Conservation (phyloP, 768 basidiomycete genomes). For the Mycena amicta region DNA sequence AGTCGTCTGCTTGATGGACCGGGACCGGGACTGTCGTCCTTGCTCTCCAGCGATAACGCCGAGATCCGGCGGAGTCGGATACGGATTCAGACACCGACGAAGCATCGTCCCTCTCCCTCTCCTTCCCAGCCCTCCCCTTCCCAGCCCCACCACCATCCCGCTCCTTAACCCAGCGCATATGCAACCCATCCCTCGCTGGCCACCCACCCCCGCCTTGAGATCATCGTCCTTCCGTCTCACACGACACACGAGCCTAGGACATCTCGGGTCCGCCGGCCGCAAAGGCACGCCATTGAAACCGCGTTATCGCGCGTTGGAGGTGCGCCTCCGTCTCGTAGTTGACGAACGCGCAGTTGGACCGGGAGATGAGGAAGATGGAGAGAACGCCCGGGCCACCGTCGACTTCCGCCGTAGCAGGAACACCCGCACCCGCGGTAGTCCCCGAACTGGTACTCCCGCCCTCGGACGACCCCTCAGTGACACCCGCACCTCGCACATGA, state of each 20-base stretch:
- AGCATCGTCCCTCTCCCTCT: no score
- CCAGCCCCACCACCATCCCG: no score
- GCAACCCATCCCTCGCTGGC: conserved; percentile 87
- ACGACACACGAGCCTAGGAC: conserved; percentile 81
- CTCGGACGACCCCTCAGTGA: no score
- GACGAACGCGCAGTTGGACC: conserved; percentile 92
- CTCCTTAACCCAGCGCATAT: conserved; percentile 74
- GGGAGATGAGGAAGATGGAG: no score
- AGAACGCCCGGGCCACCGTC: conserved; percentile 32
- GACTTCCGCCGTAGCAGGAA: no score
- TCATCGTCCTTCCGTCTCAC: conserved; percentile 75
- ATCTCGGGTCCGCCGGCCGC: conserved; percentile 70
- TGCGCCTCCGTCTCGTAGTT: conserved; percentile 74
- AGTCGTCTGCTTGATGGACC: neutral
- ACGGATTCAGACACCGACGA: no score
- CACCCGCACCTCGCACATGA: no score
- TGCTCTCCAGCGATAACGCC: conserved; percentile 28
- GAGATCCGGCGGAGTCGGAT: no score
- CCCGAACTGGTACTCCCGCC: no score
- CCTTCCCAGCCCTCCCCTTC: no score
- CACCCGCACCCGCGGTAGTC: no score
- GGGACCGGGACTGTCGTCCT: no score
- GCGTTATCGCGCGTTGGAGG: conserved; percentile 65
- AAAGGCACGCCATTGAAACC: conserved; percentile 74
- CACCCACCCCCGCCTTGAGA: conserved; percentile 97